Percentiles rank a stretch among this genome's conserved stretches.
These are phyloP conservation scores for Dryas drummondii DNA, from an alignment of 306 rosid genomes.

Conservation along the genomic window DNA sequence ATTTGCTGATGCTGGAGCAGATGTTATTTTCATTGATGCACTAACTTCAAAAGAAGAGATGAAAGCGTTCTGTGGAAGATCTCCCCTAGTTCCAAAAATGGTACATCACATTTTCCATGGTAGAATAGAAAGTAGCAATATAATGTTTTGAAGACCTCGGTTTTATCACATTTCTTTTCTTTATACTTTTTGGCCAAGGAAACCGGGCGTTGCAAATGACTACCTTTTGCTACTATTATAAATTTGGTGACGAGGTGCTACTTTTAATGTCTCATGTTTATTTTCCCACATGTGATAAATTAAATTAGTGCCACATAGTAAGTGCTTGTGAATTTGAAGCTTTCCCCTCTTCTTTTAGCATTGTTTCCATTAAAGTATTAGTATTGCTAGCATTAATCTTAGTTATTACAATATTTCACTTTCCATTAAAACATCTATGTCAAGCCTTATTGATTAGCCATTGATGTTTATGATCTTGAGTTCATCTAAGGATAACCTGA, in stretches of 20 bases:
- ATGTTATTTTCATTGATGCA: constrained; percentile 87
- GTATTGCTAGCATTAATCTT: too few species aligned
- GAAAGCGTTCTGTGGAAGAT: constrained; percentile 71
- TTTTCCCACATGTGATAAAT: not conserved
- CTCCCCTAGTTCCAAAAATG: constrained; percentile 77
- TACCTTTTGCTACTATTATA: not conserved
- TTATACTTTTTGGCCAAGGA: not conserved
- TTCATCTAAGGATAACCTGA: not conserved
- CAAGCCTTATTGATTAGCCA: not conserved
- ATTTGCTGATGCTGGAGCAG: constrained; percentile 92
- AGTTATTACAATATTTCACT: too few species aligned
- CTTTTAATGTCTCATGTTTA: not conserved
- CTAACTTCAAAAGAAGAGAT: constrained; percentile 76
- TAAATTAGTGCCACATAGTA: not conserved
- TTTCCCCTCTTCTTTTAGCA: too few species aligned
- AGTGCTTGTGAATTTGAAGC: too few species aligned
- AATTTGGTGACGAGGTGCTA: not conserved
- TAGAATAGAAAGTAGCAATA: not conserved
- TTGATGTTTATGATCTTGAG: not conserved
- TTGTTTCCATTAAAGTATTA: too few species aligned
- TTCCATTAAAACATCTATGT: not conserved
- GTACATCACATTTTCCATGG: constrained; percentile 31
- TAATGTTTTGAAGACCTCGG: not conserved
- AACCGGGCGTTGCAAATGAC: too few species aligned
- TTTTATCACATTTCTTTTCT: not conserved